phyloP scores from a whole-genome alignment of 2,329 filamentous ascomycete species.

The Aspergillus sp. region DNA sequence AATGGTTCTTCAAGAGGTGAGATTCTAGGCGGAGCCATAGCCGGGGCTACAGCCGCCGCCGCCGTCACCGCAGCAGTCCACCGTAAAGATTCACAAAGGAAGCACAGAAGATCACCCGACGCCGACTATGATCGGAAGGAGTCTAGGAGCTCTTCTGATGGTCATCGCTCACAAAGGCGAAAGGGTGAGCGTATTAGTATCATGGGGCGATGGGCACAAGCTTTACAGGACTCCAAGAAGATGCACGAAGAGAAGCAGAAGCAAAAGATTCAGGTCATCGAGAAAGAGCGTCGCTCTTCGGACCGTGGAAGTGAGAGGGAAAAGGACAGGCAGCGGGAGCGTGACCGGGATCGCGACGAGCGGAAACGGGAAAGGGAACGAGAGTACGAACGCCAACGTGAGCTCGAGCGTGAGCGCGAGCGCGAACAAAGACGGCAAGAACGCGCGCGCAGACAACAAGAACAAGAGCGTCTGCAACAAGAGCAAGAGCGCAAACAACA shows the following conservation, averaged over 20 bases:
- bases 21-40: not conserved
- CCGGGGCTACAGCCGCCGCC: constrained; percentile 9
- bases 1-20: constrained; percentile 11
- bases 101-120: constrained; percentile 34
- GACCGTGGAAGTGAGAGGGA: constrained; percentile 11
- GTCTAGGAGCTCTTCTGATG: constrained; percentile 42
- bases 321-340: constrained; percentile 7
- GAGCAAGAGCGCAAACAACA: constrained; percentile 3
- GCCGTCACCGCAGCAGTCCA: constrained; percentile 10
- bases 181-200: constrained; percentile 38
- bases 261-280: constrained; percentile 14
- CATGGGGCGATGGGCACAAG: constrained; percentile 37
- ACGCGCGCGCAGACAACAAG: not conserved
- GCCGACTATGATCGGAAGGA: constrained; percentile 36
- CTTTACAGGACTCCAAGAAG: constrained; percentile 39
- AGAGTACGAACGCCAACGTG: not conserved
- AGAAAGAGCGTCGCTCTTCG: constrained; percentile 23
- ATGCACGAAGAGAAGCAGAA: constrained; percentile 38
- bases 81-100: constrained; percentile 28
- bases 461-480: not conserved
- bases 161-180: constrained; percentile 31
- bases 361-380: not conserved
- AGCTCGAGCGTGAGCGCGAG: not conserved
- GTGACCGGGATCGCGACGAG: not conserved
- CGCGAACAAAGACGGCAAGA: not conserved